These are phyloP conservation scores for Saururus chinensis DNA, from an alignment of 164 flowering plant genomes.

Conservation along the genomic window DNA sequence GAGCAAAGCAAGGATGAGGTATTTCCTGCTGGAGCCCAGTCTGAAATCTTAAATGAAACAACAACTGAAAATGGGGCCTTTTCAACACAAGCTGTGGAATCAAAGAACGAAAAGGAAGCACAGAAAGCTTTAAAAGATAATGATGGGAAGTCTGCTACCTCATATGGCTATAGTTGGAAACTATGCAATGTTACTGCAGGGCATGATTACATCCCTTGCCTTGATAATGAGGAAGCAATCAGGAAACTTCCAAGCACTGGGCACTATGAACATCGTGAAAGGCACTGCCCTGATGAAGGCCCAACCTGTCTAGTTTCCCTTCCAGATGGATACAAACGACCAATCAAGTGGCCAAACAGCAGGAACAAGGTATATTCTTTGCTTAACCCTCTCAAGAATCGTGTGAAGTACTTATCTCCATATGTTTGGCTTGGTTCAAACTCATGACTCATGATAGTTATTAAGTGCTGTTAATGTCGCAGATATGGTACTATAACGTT, in stretches of 20 bases:
- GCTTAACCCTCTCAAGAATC: background rate
- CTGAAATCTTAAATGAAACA: conserved; percentile 52
- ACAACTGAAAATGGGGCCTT: conserved; percentile 41
- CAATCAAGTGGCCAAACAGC: conserved; percentile 89
- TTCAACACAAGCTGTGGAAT: conserved; percentile 66
- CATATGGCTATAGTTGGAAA: conserved; percentile 37
- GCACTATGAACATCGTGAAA: conserved; percentile 95
- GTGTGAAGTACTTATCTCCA: background rate
- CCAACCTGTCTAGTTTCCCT: conserved; percentile 92
- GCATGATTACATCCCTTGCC: conserved; percentile 91
- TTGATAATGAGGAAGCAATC: conserved; percentile 78
- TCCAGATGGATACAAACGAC: conserved; percentile 68
- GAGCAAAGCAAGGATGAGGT: conserved; percentile 21
- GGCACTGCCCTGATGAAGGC: conserved; percentile 79
- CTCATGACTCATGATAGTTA: background rate
- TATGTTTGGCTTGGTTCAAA: background rate
- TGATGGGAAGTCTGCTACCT: conserved; percentile 26
- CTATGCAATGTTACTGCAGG: conserved; percentile 82
- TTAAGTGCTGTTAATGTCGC: conserved; percentile 11
- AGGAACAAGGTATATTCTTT: conserved; percentile 69
- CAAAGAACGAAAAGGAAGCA: conserved; percentile 52
- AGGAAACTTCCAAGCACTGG: conserved; percentile 57
- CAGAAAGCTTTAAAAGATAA: conserved; percentile 19
- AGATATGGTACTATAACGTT: conserved; percentile 94
- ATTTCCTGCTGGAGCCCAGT: conserved; percentile 41